A percentile compares a stretch with the other conserved stretches of the same genome.
phyloP scores from a whole-genome alignment of 441 rosid genomes.

The Iberis amara region DNA sequence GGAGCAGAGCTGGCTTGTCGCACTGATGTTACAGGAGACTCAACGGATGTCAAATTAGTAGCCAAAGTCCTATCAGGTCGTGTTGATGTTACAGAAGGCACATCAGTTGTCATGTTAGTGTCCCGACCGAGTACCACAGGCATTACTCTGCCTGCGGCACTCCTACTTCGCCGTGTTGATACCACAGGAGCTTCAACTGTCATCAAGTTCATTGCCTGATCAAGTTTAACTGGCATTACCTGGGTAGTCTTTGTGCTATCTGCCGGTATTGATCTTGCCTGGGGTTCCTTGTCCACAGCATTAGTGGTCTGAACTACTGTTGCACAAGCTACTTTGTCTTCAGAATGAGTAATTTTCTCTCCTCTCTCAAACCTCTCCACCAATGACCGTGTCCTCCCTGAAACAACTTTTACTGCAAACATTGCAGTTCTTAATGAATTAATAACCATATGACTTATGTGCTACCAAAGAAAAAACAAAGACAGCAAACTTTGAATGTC shows the following conservation, averaged over 20 bases:
- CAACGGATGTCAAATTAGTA: slow-evolving; percentile 18
- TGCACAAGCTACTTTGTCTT: slow-evolving; percentile 21
- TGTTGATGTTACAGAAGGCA: slow-evolving; percentile 8
- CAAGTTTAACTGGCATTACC: slow-evolving; percentile 20
- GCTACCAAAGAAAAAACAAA: slow-evolving; percentile 16
- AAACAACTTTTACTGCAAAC: slow-evolving; percentile 75
- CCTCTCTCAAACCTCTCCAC: slow-evolving; percentile 87
- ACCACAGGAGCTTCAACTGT: slow-evolving; percentile 20
- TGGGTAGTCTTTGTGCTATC: slow-evolving; percentile 16
- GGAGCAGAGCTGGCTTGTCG: slow-evolving; percentile 13
- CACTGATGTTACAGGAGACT: slow-evolving; percentile 8
- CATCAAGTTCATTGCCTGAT: slow-evolving; percentile 22
- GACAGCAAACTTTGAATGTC: slow-evolving; percentile 25
- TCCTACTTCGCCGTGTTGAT: slow-evolving; percentile 19
- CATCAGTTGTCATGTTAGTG: slow-evolving; percentile 9
- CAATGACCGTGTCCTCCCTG: slow-evolving; percentile 79
- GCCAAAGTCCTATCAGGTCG: slow-evolving; percentile 14
- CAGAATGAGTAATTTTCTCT: slow-evolving; percentile 37
- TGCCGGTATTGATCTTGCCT: slow-evolving; percentile 7
- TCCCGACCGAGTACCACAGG: slow-evolving; percentile 25
- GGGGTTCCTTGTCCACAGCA: slow-evolving; percentile 10
- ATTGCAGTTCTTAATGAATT: slow-evolving; percentile 22
- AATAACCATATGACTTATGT: slow-evolving; percentile 17
- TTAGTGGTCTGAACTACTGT: slow-evolving; percentile 19
- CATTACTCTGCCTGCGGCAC: slow-evolving; percentile 20